Base-by-base conservation (phyloP, 2,329 filamentous ascomycete species). In the Taxawa tesnikishii region DNA sequence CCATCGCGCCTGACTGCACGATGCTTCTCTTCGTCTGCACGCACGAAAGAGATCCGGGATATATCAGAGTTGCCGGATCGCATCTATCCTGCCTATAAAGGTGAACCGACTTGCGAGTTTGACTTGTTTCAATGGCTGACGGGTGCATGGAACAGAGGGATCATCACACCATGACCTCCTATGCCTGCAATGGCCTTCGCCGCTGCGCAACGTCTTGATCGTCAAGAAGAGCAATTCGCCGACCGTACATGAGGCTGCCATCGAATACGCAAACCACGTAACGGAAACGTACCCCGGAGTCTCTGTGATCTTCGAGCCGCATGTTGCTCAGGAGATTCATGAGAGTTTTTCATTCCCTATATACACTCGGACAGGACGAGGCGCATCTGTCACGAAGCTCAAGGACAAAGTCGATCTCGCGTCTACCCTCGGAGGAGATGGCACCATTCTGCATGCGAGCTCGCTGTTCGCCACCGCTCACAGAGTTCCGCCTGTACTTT, bases 381-480 rank as follows among this genome's bases (percentile, higher is more conserved):
- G 5, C 3, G 23, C 31, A 3, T 6, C 14, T n/a, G 8, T 17
- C 29, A 3, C 67, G 70, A 3, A 19, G 58, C 58, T 43, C 40
- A 26, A 83, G 25, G 65, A 75, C 36, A 94, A 90, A 59, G 79
- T 92, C 37, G 90, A 98, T 49, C 66, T 94, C 37, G 79, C 88
- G 14, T 77, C 83, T 26, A 96, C 90, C 0, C 74, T 98, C 30
- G 90, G 90, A 32, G 90, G 90, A 26, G 90, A 98, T 54, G 85
- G 85, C 38, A 94, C 85, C 3, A 88, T 94, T 33, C 59, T 94
- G 28, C 81, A 83, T 38, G 85, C 85, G 0, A 80, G 83, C 2
- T 87, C 81, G 33, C 68, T 94, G 4, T 96, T 92, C 59, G 84
- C 84, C 37, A 79, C 83, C 23, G 76, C 82, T 27, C 67, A 71